Base-by-base conservation (phyloP, 139 green algal genomes). In the Chlorella sorokiniana region DNA sequence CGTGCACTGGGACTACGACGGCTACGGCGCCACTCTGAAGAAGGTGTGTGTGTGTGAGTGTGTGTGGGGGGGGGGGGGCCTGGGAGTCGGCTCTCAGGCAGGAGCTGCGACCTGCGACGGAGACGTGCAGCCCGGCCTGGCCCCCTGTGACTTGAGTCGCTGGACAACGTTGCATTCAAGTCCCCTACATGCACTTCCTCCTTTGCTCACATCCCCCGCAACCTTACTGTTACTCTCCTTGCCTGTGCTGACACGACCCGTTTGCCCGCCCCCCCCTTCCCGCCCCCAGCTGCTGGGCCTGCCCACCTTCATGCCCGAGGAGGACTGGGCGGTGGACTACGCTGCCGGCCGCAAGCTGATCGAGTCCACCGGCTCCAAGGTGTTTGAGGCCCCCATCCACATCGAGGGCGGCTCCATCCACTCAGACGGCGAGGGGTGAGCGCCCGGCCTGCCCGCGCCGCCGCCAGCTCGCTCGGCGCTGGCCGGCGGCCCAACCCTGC, bases 401-500 rank as follows among this genome's bases (percentile, higher is more conserved):
- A 76, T 94, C 41, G 91, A 94, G 81, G 90, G 90, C 31, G 91
- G 91, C 31, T 91, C 88, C 69, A 89, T 94, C 68, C 90, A 93
- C 83, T 81, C 75, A 3, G 90, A 94, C 65, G 89, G 89, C 61
- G 62, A 91, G 63, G 90, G 72, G 72, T 87, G 82, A 89, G 76
- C 68, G 79, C 18, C 1, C 8, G 29, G 4, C 4, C 5, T 35
- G 37, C n/a, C 75, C n/a, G 18, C 56, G 29, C 56, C 56, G 10
- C 56, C 6, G 18, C n/a, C n/a, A n/a, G n/a, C n/a, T n/a, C n/a
- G n/a, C n/a, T n/a, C n/a, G n/a, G n/a, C n/a, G n/a, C n/a, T n/a
- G n/a, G n/a, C n/a, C n/a, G n/a, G n/a, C n/a, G n/a, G n/a, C n/a
- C n/a, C n/a, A n/a, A n/a, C n/a, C n/a, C n/a, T n/a, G n/a, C n/a